Percentiles rank a stretch among this genome's conserved stretches.
Evolutionary conservation across 306 rosid species (phyloP).

Genomic region (Trifolium pratense): DNA sequence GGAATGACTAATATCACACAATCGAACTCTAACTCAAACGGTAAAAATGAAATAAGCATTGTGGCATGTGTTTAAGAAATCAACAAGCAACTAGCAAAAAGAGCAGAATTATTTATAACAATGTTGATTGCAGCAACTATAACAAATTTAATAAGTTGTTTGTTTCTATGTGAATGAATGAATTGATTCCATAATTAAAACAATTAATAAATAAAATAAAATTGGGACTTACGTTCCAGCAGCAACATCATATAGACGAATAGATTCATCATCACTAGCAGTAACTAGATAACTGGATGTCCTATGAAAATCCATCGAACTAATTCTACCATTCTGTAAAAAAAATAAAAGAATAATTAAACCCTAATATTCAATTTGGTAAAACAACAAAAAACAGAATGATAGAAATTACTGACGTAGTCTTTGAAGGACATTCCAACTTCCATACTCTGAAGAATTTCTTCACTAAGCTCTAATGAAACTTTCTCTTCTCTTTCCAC

Average conservation of each 20-base stretch:
- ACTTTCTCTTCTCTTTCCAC: conserved; percentile 90
- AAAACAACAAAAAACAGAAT: neutral
- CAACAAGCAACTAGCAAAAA: neutral
- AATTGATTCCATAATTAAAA: conserved; percentile 6
- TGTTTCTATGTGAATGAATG: neutral
- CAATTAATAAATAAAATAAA: conserved; percentile 19
- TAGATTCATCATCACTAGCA: conserved; percentile 96
- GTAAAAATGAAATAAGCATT: neutral
- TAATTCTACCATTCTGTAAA: conserved; percentile 80
- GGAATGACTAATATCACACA: neutral
- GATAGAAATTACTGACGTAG: conserved; percentile 54
- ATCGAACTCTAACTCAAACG: neutral
- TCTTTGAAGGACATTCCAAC: conserved; percentile 94
- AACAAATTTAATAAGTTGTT: neutral
- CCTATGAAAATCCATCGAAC: conserved; percentile 91
- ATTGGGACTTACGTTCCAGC: conserved; percentile 67
- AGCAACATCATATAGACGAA: conserved; percentile 84
- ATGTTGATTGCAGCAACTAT: neutral
- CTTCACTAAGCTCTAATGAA: conserved; percentile 89
- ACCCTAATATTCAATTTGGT: neutral
- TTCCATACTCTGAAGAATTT: conserved; percentile 96
- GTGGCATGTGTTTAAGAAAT: neutral
- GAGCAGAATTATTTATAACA: neutral
- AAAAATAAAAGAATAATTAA: neutral
- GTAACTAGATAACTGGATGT: conserved; percentile 86